Conservation (phyloP, 495 filamentous ascomycete genomes). For the Penicillium longicatenatum region DNA sequence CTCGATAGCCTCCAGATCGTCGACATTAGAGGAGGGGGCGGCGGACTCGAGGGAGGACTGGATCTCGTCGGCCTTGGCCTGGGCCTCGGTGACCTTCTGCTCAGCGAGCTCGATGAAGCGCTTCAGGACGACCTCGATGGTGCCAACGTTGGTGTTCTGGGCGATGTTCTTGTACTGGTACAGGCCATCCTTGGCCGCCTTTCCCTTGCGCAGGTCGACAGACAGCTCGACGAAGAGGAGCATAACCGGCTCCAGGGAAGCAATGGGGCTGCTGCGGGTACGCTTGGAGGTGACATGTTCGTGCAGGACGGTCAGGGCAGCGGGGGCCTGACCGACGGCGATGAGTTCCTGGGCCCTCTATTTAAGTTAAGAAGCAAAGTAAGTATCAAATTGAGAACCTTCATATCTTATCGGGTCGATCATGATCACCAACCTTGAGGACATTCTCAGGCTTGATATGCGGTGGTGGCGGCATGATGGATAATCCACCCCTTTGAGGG, state of each 20-base stretch:
- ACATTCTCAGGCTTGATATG: conserved; percentile 99
- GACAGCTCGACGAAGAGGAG: conserved; percentile 94
- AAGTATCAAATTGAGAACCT: conserved; percentile 3
- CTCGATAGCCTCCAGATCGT: conserved; percentile 95
- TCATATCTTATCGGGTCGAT: conserved; percentile 8
- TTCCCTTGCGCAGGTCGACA: conserved; percentile 95
- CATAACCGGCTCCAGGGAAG: conserved; percentile 97
- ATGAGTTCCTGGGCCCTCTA: conserved; percentile 96
- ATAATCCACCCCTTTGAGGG: conserved; percentile 32
- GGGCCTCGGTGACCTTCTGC: conserved; percentile 92
- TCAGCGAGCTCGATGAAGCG: conserved; percentile 97
- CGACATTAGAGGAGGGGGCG: conserved; percentile 72
- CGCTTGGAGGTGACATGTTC: conserved; percentile 99
- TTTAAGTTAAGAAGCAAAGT: conserved; percentile 6
- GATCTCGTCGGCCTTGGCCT: conserved; percentile 92
- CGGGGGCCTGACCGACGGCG: conserved; percentile 88
- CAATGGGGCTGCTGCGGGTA: conserved; percentile 95
- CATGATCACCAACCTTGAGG: conserved; percentile 66
- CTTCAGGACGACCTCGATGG: conserved; percentile 95
- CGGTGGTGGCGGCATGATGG: conserved; percentile 90
- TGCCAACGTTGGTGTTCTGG: conserved; percentile 97
- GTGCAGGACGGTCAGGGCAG: conserved; percentile 92
- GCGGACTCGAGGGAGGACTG: conserved; percentile 80
- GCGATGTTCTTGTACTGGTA: conserved; percentile 99
- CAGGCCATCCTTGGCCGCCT: conserved; percentile 95